Evolutionary conservation across 192 early-diverging fungal genomes (phyloP).

Genomic region (Coemansia sp.): DNA sequence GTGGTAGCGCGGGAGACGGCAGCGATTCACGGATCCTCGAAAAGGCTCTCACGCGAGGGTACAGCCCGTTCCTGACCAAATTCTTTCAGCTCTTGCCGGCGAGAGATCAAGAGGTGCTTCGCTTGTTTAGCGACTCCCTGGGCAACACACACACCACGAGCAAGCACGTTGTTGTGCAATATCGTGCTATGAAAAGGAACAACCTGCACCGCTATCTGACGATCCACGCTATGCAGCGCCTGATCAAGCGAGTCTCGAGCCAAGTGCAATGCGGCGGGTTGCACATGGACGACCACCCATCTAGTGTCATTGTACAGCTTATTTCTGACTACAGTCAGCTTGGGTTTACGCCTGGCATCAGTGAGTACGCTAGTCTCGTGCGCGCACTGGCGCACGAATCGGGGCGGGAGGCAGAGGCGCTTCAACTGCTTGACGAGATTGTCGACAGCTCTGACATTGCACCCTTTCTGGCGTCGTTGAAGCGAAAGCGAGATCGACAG

Average conservation of each 20-base stretch:
- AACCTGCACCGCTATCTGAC: constrained; percentile 41
- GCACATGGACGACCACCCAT: constrained; percentile 14
- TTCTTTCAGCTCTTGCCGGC: constrained; percentile 36
- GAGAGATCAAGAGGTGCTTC: constrained; percentile 27
- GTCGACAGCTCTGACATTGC: constrained; percentile 41
- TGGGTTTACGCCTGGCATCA: constrained; percentile 26
- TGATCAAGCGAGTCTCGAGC: constrained; percentile 27
- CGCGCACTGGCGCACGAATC: constrained; percentile 40
- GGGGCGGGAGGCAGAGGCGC: constrained; percentile 38
- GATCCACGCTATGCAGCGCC: constrained; percentile 34
- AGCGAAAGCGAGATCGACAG: neutral
- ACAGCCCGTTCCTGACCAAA: constrained; percentile 45
- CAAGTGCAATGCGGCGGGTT: neutral
- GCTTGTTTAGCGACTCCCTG: constrained; percentile 33
- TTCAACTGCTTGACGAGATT: constrained; percentile 47
- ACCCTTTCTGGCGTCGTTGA: constrained; percentile 27
- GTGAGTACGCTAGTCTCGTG: constrained; percentile 45
- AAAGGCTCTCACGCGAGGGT: constrained; percentile 25
- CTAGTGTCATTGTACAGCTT: constrained; percentile 27
- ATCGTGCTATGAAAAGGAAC: constrained; percentile 20
- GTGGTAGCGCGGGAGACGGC: neutral
- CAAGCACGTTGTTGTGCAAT: constrained; percentile 19
- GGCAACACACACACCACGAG: constrained; percentile 1
- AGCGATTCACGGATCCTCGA: constrained; percentile 13
- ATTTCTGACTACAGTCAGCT: constrained; percentile 39